Evolutionary conservation across 1,284 basidiomycete genomes (phyloP).

Genomic region (Erythrobasidium hasegawianum): DNA sequence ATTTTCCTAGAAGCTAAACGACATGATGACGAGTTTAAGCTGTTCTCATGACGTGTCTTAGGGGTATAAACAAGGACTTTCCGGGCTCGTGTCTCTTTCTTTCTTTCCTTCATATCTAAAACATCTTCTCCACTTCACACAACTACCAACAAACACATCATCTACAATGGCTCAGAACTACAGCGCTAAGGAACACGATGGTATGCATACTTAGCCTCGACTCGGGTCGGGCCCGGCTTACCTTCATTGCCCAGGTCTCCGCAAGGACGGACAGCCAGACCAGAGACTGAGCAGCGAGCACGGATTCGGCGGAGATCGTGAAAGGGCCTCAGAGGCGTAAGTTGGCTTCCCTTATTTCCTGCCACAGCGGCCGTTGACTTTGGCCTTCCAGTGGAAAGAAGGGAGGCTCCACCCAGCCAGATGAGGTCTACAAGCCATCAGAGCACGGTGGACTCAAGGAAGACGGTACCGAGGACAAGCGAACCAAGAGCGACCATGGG

Average conservation of each 20-base stretch:
- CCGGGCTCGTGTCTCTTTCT: background rate
- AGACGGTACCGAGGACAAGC: conserved; percentile 8
- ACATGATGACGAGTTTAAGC: too few relatives aligned
- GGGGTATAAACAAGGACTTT: too few relatives aligned
- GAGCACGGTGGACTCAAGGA: conserved; percentile 40
- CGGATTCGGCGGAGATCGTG: conserved; percentile 45
- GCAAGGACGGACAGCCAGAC: conserved; percentile 47
- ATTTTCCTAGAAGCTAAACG: too few relatives aligned
- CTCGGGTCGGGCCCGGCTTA: too few relatives aligned
- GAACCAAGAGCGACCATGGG: conserved; percentile 2
- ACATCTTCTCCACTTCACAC: background rate
- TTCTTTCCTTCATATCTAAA: background rate
- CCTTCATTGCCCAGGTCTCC: too few relatives aligned
- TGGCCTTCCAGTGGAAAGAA: conserved; percentile 24
- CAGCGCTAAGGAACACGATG: conserved; percentile 34
- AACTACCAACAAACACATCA: background rate
- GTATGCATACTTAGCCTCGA: too few relatives aligned
- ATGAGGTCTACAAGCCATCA: conserved; percentile 36
- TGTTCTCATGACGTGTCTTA: too few relatives aligned
- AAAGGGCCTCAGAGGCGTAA: conserved; percentile 35
- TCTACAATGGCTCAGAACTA: conserved; percentile 27
- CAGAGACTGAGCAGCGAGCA: conserved; percentile 50
- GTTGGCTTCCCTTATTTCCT: background rate
- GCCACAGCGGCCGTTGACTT: background rate
- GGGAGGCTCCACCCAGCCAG: conserved; percentile 39